Conservation (phyloP, 768 basidiomycete genomes). For the Megacollybia marginata region DNA sequence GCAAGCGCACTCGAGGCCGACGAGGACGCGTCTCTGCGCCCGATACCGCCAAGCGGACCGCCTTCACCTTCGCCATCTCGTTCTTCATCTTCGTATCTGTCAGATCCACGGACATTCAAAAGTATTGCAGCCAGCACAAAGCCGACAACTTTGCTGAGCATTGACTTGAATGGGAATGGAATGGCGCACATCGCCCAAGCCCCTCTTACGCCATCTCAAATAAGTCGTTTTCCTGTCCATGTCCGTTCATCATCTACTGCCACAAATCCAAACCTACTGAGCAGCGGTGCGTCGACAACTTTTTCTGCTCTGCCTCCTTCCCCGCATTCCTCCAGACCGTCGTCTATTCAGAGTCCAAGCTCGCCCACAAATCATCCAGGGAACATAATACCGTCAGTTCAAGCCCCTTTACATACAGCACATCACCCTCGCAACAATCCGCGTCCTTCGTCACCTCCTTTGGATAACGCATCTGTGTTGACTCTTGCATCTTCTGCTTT, state of each 20-base stretch:
- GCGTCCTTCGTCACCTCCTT: slow-evolving; percentile 82
- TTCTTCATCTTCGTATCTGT: slow-evolving; percentile 79
- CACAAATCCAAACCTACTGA: slow-evolving; percentile 35
- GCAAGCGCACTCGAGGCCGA: slow-evolving; percentile 84
- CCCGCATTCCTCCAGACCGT: slow-evolving; percentile 33
- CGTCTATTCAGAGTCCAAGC: slow-evolving; percentile 21
- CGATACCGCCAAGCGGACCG: slow-evolving; percentile 81
- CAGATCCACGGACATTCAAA: slow-evolving; percentile 73
- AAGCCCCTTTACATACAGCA: slow-evolving; percentile 84
- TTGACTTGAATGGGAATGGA: slow-evolving; percentile 73
- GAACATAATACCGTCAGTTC: slow-evolving; percentile 35
- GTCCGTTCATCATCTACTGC: slow-evolving; percentile 54
- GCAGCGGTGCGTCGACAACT: slow-evolving; percentile 55
- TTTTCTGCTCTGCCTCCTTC: slow-evolving; percentile 64
- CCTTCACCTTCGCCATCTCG: slow-evolving; percentile 82
- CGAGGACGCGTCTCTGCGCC: slow-evolving; percentile 89
- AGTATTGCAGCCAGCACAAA: slow-evolving; percentile 87
- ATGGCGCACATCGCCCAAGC: slow-evolving; percentile 92
- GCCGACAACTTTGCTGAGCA: slow-evolving; percentile 88
- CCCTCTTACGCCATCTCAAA: slow-evolving; percentile 50
- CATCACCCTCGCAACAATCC: slow-evolving; percentile 96
- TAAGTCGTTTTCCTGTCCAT: slow-evolving; percentile 50
- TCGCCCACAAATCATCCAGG: not conserved
- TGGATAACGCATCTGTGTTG: slow-evolving; percentile 86
- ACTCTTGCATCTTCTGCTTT: slow-evolving; percentile 94